phyloP scores from a whole-genome alignment of 2,329 filamentous ascomycete species.

The Colletotrichum theobromicola region DNA sequence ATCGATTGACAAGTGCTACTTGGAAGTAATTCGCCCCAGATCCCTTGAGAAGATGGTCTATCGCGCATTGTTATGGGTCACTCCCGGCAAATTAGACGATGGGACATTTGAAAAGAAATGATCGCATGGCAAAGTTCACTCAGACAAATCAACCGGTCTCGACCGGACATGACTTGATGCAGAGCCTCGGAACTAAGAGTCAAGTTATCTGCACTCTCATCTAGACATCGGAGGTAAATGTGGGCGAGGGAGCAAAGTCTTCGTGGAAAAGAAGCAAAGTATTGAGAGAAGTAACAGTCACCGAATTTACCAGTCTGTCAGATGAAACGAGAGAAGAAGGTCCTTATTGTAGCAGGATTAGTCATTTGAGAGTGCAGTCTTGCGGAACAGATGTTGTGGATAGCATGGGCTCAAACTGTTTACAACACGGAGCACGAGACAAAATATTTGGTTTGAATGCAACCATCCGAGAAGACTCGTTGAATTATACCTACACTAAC shows the following conservation, averaged over 20 bases:
- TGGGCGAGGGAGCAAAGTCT: background rate
- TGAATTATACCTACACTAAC: background rate
- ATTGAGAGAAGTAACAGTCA: background rate
- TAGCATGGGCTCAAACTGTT: background rate
- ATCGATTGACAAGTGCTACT: background rate
- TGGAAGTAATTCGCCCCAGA: background rate
- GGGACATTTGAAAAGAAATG: fast-evolving
- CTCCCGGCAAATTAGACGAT: background rate
- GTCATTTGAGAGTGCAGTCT: background rate
- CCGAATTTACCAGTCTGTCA: background rate
- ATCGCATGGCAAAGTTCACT: background rate
- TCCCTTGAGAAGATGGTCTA: background rate
- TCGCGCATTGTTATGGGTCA: background rate
- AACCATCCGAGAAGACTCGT: background rate
- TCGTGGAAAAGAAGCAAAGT: background rate
- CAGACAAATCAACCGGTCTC: fast-evolving
- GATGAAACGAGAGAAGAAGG: background rate
- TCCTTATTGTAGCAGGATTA: background rate
- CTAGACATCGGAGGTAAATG: background rate
- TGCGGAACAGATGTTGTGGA: background rate
- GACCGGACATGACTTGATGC: background rate
- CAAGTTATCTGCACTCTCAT: background rate
- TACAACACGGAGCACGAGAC: background rate
- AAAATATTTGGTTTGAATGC: background rate
- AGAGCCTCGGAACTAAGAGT: background rate